Conservation (phyloP, 1,284 basidiomycete genomes). For the Hortiboletus rubellus region DNA sequence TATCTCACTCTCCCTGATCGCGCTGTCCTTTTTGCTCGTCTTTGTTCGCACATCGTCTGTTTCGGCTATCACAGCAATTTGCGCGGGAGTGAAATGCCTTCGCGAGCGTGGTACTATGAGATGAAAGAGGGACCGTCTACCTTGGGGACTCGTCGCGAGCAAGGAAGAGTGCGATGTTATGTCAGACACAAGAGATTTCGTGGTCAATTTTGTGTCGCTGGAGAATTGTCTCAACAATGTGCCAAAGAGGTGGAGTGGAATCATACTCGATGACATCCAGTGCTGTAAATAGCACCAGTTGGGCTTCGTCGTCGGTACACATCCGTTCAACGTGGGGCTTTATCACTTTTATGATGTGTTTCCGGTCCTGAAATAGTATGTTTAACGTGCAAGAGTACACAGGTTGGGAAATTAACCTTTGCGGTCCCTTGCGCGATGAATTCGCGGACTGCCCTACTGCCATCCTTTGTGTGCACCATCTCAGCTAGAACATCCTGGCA, state of each 20-base stretch:
- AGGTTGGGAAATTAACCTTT: slow-evolving; percentile 50
- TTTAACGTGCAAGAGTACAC: neutral
- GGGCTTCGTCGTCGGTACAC: slow-evolving; percentile 83
- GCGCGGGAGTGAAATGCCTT: slow-evolving; percentile 81
- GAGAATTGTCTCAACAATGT: slow-evolving; percentile 5
- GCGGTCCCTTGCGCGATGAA: slow-evolving; percentile 79
- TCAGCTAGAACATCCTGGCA: slow-evolving; percentile 83
- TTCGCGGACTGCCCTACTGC: slow-evolving; percentile 80
- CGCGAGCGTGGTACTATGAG: slow-evolving; percentile 75
- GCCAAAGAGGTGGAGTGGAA: neutral
- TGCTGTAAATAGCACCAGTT: slow-evolving; percentile 84
- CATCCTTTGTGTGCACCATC: slow-evolving; percentile 90
- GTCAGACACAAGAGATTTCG: slow-evolving; percentile 72
- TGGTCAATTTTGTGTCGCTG: slow-evolving; percentile 85
- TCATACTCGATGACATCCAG: slow-evolving; percentile 83
- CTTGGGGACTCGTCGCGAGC: slow-evolving; percentile 58
- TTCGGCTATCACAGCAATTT: slow-evolving; percentile 66
- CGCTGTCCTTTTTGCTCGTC: slow-evolving; percentile 79
- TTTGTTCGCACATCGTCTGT: slow-evolving; percentile 54
- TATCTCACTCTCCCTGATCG: slow-evolving; percentile 65
- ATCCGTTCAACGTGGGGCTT: slow-evolving; percentile 86
- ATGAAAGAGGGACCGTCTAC: slow-evolving; percentile 79
- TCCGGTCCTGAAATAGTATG: slow-evolving; percentile 63
- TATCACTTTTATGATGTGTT: slow-evolving; percentile 82
- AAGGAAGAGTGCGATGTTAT: slow-evolving; percentile 56